Percentiles rank a stretch among this genome's conserved stretches.
Conservation (phyloP, 805 yeast species). For the Yamadazyma sp. region DNA sequence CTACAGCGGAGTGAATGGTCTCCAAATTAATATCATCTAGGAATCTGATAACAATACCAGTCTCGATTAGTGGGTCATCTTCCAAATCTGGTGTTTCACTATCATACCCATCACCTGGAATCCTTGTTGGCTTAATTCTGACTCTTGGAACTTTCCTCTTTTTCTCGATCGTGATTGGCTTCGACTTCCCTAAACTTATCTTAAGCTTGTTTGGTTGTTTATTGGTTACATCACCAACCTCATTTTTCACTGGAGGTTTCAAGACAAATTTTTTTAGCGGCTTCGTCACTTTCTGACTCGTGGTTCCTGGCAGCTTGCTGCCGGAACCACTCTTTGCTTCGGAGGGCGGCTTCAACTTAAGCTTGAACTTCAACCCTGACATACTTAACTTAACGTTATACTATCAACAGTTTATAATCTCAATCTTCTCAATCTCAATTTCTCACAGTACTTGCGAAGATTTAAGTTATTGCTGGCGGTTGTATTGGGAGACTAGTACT, state of each 20-base stretch:
- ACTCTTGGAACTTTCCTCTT: conserved; percentile 39
- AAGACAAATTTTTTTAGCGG: too few species aligned
- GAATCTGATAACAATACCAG: conserved; percentile 77
- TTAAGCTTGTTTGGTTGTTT: conserved; percentile 19
- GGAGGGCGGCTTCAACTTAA: conserved; percentile 4
- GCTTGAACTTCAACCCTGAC: conserved; percentile 5
- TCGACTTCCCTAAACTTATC: conserved; percentile 3
- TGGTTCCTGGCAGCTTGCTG: too few species aligned
- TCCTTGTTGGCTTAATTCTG: conserved; percentile 56
- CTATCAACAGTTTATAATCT: too few species aligned
- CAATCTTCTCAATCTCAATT: too few species aligned
- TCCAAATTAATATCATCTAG: conserved; percentile 68
- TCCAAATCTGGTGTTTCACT: conserved; percentile 95
- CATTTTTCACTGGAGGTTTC: conserved; percentile 4
- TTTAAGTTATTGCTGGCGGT: too few species aligned
- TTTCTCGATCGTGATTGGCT: not conserved
- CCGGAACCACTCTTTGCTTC: conserved; percentile 2
- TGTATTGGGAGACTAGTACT: too few species aligned
- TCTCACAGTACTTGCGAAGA: too few species aligned
- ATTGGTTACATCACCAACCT: conserved; percentile 21
- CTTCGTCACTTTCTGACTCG: too few species aligned
- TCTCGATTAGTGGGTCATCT: conserved; percentile 90
- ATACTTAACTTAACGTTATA: not conserved
- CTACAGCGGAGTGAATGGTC: conserved; percentile 70
- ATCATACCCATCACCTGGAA: conserved; percentile 95